Percentiles rank a stretch among this genome's conserved stretches.
phyloP scores from a whole-genome alignment of 2,329 filamentous ascomycete species.

The Phyllosticta paracitricarpa region DNA sequence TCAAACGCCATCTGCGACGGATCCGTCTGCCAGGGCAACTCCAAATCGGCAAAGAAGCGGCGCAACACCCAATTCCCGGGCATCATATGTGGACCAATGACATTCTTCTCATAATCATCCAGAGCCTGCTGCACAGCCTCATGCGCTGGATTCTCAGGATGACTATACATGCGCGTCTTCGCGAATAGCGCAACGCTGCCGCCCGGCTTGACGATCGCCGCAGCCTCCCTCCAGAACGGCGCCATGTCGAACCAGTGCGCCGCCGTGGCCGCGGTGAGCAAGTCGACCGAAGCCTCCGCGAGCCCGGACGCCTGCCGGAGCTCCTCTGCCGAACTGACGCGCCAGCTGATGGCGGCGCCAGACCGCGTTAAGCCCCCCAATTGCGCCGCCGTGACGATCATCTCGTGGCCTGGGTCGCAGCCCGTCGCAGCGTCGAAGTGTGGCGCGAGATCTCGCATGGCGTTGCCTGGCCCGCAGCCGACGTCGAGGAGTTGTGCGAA shows the following conservation, averaged over 20 bases:
- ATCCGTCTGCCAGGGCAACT: conserved; percentile 41
- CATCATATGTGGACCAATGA: conserved; percentile 31
- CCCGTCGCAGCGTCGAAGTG: conserved; percentile 40
- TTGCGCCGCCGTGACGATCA: conserved; percentile 41
- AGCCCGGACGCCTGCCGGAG: conserved; percentile 27
- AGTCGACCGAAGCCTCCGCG: conserved; percentile 32
- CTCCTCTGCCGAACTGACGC: conserved; percentile 36
- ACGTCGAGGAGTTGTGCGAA: conserved; percentile 41
- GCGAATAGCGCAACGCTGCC: conserved; percentile 47
- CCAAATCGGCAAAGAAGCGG: conserved; percentile 33
- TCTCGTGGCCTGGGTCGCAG: conserved; percentile 42
- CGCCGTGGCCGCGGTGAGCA: conserved; percentile 42
- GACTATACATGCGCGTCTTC: conserved; percentile 6
- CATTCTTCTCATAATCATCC: conserved; percentile 26
- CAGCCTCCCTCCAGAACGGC: conserved; percentile 40
- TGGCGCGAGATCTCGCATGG: conserved; percentile 35
- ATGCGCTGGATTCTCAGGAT: conserved; percentile 28
- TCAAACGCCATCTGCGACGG: conserved; percentile 28
- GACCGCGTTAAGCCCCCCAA: conserved; percentile 23
- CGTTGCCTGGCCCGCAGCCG: conserved; percentile 48
- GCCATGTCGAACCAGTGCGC: conserved; percentile 50
- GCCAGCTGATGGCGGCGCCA: conserved; percentile 30
- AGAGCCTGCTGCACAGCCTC: conserved; percentile 34
- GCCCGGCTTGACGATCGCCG: conserved; percentile 39
- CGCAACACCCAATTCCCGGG: conserved; percentile 35